Percentiles rank a stretch among this genome's conserved stretches.
These are phyloP conservation scores for Blastobotrys aristatus DNA, from an alignment of 1,139 yeast species.

Conservation along the genomic window DNA sequence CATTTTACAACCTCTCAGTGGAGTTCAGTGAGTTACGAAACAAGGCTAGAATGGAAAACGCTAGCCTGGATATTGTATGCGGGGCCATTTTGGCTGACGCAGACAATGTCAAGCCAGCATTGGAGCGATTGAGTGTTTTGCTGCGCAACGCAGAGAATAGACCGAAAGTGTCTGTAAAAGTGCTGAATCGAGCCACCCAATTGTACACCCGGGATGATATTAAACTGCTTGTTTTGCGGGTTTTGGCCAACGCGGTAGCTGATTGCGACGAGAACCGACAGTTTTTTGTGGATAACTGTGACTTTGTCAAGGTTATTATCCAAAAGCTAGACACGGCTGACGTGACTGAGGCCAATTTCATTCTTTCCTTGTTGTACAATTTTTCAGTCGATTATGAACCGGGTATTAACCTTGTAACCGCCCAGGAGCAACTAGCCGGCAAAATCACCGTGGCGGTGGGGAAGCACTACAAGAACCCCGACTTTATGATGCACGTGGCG, in stretches of 20 bases:
- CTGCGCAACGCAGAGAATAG: constrained; percentile 11
- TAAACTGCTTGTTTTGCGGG: constrained; percentile 2
- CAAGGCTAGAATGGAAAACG: neutral
- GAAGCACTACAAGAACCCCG: constrained; percentile 2
- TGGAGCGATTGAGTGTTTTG: constrained; percentile 7
- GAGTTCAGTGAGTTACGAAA: too few species aligned
- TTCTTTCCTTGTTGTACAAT: constrained; percentile 14
- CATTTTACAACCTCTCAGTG: too few species aligned
- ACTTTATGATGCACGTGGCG: constrained; percentile 11
- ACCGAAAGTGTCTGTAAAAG: neutral
- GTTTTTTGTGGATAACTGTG: constrained; percentile 8
- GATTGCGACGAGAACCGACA: constrained; percentile 15
- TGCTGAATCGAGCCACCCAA: constrained; percentile 4
- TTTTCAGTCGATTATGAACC: constrained; percentile 15
- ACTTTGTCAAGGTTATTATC: constrained; percentile 9
- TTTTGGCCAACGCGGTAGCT: constrained; percentile 15
- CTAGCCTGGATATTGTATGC: neutral
- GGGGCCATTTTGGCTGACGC: constrained; percentile 1
- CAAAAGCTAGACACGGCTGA: neutral
- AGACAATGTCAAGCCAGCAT: neutral
- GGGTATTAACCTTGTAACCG: constrained; percentile 7
- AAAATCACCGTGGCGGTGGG: constrained; percentile 6
- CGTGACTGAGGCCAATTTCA: constrained; percentile 8
- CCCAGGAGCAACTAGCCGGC: constrained; percentile 1
- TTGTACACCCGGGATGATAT: neutral